Conservation (phyloP, 305 asterid genomes). For the Solanum hybrid region DNA sequence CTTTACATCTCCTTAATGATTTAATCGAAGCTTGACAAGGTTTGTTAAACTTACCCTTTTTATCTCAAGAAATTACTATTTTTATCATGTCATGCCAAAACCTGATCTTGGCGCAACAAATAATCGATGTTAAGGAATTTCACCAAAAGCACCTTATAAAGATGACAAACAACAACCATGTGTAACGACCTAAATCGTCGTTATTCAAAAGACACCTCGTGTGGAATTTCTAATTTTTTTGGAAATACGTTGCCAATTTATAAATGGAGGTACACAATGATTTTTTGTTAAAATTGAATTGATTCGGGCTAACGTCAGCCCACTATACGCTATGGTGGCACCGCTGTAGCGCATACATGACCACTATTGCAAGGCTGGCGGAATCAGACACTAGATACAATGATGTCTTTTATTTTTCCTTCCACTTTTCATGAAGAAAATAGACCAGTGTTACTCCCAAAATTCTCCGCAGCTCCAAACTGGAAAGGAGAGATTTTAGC, state of each 20-base stretch:
- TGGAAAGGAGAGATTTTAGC: not conserved
- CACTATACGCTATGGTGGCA: not conserved
- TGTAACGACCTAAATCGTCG: not conserved
- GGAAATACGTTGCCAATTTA: not conserved
- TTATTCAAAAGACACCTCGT: not conserved
- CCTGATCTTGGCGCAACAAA: not conserved
- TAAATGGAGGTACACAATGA: not conserved
- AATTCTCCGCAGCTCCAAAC: not conserved
- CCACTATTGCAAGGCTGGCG: not conserved
- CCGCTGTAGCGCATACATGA: not conserved
- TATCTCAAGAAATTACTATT: not conserved
- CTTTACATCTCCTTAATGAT: not conserved
- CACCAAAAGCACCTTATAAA: not conserved
- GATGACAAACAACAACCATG: not conserved
- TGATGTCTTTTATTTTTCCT: not conserved
- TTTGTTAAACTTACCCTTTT: not conserved
- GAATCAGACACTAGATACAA: not conserved
- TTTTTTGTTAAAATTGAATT: no score
- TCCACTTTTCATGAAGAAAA: not conserved
- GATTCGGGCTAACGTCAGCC: not conserved
- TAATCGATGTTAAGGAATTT: no score
- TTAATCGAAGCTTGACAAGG: not conserved
- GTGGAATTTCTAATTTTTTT: not conserved
- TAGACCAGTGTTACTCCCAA: not conserved
- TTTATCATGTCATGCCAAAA: not conserved